Evolutionary conservation across 768 basidiomycete species (phyloP).

Genomic region (Rhizopogon roseolus): DNA sequence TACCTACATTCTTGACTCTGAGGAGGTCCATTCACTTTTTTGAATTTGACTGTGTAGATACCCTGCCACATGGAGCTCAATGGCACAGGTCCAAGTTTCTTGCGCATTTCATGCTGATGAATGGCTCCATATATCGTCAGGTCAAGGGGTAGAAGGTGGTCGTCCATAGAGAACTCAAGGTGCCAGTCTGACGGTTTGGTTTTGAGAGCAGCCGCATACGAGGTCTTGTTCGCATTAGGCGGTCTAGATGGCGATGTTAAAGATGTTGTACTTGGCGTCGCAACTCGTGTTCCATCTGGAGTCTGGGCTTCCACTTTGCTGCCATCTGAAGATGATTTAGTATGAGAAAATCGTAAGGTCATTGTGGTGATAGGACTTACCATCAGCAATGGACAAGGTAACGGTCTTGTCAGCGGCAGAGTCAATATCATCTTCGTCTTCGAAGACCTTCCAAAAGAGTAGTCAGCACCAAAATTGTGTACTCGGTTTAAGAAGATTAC

Average conservation of each 20-base stretch:
- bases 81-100: constrained; percentile 59
- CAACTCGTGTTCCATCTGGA: constrained; percentile 91
- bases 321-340: constrained; percentile 55
- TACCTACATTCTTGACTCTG: constrained; percentile 57
- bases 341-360: constrained; percentile 1
- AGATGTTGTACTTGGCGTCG: constrained; percentile 67
- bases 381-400: constrained; percentile 76
- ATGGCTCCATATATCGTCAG: constrained; percentile 96
- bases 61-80: constrained; percentile 84
- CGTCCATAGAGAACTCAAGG: constrained; percentile 92
- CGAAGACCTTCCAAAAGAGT: constrained; percentile 53
- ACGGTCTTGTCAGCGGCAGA: constrained; percentile 78
- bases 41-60: constrained; percentile 88
- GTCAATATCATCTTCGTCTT: constrained; percentile 81
- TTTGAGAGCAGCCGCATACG: constrained; percentile 94
- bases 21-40: constrained; percentile 82
- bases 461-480: constrained; percentile 9
- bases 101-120: constrained; percentile 84
- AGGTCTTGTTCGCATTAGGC: constrained; percentile 40
- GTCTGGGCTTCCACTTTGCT: constrained; percentile 95
- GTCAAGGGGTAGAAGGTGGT: constrained; percentile 76
- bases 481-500: constrained; percentile 16
- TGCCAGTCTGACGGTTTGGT: constrained; percentile 95
- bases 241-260: constrained; percentile 28
- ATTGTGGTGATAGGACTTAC: constrained; percentile 30